phyloP scores from a whole-genome alignment of 306 rosid genomes.

The Medicago ruthenica region DNA sequence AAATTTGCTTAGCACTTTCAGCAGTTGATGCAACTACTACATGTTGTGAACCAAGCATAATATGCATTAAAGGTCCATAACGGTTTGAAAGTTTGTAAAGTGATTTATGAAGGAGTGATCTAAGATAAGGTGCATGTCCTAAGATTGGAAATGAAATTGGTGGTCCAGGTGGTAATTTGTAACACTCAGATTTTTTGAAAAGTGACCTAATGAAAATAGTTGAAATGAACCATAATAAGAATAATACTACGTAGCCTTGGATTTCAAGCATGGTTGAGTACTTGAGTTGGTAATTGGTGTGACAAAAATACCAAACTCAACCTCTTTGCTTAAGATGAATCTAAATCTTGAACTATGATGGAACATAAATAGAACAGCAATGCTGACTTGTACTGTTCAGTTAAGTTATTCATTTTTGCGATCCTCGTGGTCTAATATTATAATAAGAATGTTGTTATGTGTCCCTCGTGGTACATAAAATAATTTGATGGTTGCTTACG shows the following conservation, averaged over 20 bases:
- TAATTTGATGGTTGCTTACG: not conserved
- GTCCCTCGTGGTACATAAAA: slow-evolving; percentile 15
- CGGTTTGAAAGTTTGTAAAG: slow-evolving; percentile 49
- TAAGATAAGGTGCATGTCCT: slow-evolving; percentile 44
- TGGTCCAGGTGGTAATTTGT: slow-evolving; percentile 40
- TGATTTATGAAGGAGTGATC: slow-evolving; percentile 51
- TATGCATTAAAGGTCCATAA: slow-evolving; percentile 54
- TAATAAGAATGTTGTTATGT: not conserved
- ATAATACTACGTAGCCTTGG: slow-evolving; percentile 32
- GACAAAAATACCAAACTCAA: slow-evolving; percentile 17
- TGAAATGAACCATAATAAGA: slow-evolving; percentile 42
- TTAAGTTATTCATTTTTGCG: slow-evolving; percentile 3
- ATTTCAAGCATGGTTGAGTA: slow-evolving; percentile 32
- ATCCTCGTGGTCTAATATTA: slow-evolving; percentile 34
- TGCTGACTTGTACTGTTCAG: not conserved
- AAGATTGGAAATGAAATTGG: slow-evolving; percentile 43
- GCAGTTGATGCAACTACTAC: slow-evolving; percentile 63
- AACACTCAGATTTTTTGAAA: slow-evolving; percentile 25
- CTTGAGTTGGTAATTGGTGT: slow-evolving; percentile 6
- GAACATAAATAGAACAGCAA: slow-evolving; percentile 1
- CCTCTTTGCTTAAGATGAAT: not conserved
- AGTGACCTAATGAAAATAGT: slow-evolving; percentile 32
- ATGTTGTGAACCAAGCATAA: slow-evolving; percentile 51
- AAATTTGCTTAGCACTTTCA: slow-evolving; percentile 53
- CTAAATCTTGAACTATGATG: not conserved